phyloP scores from a whole-genome alignment of 345 rosid species.

The Bretschneidera sinensis region DNA sequence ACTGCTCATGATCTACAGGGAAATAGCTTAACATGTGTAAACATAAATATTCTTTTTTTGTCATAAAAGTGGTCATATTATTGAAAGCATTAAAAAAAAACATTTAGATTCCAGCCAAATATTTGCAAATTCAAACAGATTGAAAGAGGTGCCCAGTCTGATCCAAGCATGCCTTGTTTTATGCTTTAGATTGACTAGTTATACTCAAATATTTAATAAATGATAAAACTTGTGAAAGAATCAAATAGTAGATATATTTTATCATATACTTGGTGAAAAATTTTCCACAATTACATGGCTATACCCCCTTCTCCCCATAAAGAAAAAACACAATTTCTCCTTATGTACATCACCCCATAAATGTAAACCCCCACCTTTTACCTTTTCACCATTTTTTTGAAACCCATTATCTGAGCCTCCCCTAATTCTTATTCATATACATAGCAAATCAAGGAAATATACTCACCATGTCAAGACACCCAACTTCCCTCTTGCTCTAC shows the following conservation, averaged over 20 bases:
- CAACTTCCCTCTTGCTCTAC: conserved; percentile 16
- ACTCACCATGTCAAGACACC: conserved; percentile 20
- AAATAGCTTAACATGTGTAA: no score
- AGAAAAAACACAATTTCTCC: conserved; percentile 20
- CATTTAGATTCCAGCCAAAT: no score
- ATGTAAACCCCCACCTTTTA: conserved; percentile 6
- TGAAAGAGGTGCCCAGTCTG: no score
- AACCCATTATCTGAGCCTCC: conserved; percentile 1
- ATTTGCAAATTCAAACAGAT: no score
- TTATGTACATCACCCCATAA: conserved; percentile 32
- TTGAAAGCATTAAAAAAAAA: no score
- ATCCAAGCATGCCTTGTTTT: no score
- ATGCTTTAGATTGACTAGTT: no score
- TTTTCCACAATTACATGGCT: conserved; percentile 40
- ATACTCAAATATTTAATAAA: no score
- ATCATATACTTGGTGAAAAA: conserved; percentile 25
- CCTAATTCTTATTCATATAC: conserved; percentile 39
- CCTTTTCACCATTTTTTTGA: not conserved
- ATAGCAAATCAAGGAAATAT: conserved; percentile 27
- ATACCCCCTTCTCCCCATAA: conserved; percentile 20
- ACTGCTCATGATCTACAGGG: no score
- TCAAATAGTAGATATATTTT: conserved; percentile 17
- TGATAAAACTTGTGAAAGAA: conserved; percentile 17
- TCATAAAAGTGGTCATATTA: no score
- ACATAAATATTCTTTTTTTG: no score